Percentiles rank a stretch among this genome's conserved stretches.
Conservation (phyloP, 208 protist species). For the Leishmania turanica region DNA sequence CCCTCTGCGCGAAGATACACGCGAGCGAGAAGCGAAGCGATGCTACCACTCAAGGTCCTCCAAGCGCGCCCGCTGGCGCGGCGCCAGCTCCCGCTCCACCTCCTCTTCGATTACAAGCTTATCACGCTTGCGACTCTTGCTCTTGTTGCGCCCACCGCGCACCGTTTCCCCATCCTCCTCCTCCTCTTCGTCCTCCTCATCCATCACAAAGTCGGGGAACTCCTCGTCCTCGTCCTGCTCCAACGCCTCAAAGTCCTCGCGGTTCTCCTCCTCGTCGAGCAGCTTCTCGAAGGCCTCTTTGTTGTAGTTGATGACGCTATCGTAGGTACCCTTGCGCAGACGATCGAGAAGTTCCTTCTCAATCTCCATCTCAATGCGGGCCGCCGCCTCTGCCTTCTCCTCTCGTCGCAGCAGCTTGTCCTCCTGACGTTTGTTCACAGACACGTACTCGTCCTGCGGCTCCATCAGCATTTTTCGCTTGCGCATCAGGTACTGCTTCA, state of each 20-base stretch:
- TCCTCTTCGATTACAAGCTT: conserved; percentile 88
- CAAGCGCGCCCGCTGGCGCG: conserved; percentile 45
- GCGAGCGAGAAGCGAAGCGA: conserved; percentile 2
- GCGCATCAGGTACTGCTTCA: conserved; percentile 98
- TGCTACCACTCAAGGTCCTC: conserved; percentile 86
- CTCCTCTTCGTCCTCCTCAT: conserved; percentile 84
- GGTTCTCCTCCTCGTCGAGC: conserved; percentile 88
- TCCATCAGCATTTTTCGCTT: conserved; percentile 96
- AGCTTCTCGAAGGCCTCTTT: conserved; percentile 88
- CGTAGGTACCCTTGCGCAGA: conserved; percentile 93
- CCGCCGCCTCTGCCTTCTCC: conserved; percentile 96
- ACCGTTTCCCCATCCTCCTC: conserved; percentile 46
- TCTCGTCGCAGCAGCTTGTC: conserved; percentile 95
- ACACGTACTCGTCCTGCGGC: conserved; percentile 94
- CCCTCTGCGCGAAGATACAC: neutral
- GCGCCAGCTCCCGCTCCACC: conserved; percentile 61
- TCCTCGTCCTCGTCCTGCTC: conserved; percentile 88
- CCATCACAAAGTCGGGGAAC: conserved; percentile 90
- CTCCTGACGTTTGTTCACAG: conserved; percentile 98
- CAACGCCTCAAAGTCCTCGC: conserved; percentile 70
- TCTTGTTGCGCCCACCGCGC: conserved; percentile 22
- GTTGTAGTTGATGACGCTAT: conserved; percentile 92
- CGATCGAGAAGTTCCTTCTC: conserved; percentile 98
- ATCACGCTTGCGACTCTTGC: conserved; percentile 49
- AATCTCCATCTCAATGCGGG: conserved; percentile 96